Percentiles rank a stretch among this genome's conserved stretches.
phyloP scores from a whole-genome alignment of 2,329 filamentous ascomycete species.

The Cladophialophora psammophila region DNA sequence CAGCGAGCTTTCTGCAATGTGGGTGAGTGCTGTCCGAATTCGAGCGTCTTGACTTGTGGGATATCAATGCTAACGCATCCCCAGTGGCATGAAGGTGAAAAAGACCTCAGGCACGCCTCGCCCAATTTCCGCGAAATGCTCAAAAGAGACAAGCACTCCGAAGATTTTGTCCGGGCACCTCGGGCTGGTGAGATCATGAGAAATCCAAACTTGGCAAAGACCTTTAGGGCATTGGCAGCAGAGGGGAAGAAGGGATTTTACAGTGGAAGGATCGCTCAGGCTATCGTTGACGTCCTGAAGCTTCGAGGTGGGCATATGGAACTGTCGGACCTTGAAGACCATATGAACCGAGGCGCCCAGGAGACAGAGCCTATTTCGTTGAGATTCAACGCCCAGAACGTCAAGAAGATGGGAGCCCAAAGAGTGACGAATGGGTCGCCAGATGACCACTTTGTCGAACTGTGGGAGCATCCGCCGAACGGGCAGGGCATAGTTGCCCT shows the following conservation, averaged over 20 bases:
- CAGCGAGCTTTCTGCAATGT: conserved; percentile 74
- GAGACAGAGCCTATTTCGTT: conserved; percentile 85
- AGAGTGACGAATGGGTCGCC: conserved; percentile 34
- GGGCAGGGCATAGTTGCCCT: conserved; percentile 94
- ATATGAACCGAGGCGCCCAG: conserved; percentile 76
- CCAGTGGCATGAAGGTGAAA: conserved; percentile 76
- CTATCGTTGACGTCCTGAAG: conserved; percentile 77
- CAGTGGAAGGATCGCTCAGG: conserved; percentile 79
- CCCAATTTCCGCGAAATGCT: conserved; percentile 89
- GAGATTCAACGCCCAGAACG: conserved; percentile 73
- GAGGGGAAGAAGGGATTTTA: conserved; percentile 94
- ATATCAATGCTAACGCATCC: conserved; percentile 22
- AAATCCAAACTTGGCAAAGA: conserved; percentile 80
- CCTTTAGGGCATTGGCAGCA: conserved; percentile 78
- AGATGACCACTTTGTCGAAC: conserved; percentile 62
- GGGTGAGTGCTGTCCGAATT: conserved; percentile 60
- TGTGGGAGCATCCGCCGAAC: conserved; percentile 98
- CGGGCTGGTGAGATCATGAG: conserved; percentile 85
- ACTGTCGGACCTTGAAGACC: conserved; percentile 79
- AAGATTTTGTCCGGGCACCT: conserved; percentile 76
- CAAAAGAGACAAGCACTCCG: conserved; percentile 73
- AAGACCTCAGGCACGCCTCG: conserved; percentile 72
- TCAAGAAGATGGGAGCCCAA: conserved; percentile 57
- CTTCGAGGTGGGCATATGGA: conserved; percentile 79
- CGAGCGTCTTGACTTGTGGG: background rate